Evolutionary conservation across 2,329 filamentous ascomycete genomes (phyloP).

Genomic region (Fusarium decemcellulare): DNA sequence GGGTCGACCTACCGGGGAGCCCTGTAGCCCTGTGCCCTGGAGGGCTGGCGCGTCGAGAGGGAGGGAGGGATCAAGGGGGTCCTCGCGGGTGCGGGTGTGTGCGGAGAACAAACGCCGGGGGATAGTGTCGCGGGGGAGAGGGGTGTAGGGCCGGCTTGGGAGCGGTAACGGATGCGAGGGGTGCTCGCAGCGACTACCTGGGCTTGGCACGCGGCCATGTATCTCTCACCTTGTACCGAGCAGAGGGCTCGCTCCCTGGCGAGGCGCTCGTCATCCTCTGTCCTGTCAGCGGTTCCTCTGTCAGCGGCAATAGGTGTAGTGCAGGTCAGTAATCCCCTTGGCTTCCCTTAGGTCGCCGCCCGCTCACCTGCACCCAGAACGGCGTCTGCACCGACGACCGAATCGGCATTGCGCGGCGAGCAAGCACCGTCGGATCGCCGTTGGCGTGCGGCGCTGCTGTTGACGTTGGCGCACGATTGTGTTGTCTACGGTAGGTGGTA

Average conservation of each 20-base stretch:
- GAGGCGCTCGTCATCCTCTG: conserved; percentile 8
- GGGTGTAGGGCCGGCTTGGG: conserved; percentile 29
- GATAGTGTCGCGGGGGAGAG: conserved; percentile 25
- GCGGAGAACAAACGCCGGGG: conserved; percentile 4
- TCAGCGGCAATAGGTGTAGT: not conserved
- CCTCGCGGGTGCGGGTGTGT: not conserved
- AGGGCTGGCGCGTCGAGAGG: conserved; percentile 23
- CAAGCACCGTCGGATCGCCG: conserved; percentile 7
- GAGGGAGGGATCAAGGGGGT: not conserved
- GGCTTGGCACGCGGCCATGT: conserved; percentile 23
- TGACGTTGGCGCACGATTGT: not conserved
- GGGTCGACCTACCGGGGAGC: conserved; percentile 5
- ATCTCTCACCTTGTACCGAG: conserved; percentile 6
- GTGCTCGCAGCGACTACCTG: conserved; percentile 22
- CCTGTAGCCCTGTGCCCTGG: conserved; percentile 40
- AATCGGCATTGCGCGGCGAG: conserved; percentile 8
- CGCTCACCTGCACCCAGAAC: conserved; percentile 15
- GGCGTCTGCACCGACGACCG: conserved; percentile 21
- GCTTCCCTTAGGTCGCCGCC: not conserved
- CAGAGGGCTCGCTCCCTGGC: not conserved
- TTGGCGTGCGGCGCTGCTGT: not conserved
- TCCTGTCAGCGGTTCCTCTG: not conserved
- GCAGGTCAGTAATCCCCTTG: too few species aligned
- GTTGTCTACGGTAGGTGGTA: not conserved
- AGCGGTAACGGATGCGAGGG: conserved; percentile 1